A percentile compares a stretch with the other conserved stretches of the same genome.
phyloP scores from a whole-genome alignment of 768 basidiomycete species.

The Tulasnella sp. region DNA sequence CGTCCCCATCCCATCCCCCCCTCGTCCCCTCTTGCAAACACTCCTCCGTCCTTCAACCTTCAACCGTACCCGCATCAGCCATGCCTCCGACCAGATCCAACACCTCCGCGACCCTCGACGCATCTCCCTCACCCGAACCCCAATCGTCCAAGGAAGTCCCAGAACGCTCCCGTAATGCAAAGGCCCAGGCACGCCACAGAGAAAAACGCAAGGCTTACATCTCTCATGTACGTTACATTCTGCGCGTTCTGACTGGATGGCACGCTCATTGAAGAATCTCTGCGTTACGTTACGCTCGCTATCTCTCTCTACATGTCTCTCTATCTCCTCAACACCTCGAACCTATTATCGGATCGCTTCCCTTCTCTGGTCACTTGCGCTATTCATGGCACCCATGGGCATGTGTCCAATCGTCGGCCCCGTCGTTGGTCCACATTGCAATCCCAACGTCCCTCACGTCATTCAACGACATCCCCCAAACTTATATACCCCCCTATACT shows the following conservation, averaged over 20 bases:
- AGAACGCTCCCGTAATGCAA: slow-evolving; percentile 62
- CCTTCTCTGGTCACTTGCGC: background rate
- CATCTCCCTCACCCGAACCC: slow-evolving; percentile 19
- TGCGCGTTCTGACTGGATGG: background rate
- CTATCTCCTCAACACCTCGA: background rate
- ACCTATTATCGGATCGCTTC: background rate
- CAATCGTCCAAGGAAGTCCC: slow-evolving; percentile 1
- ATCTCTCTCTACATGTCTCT: background rate
- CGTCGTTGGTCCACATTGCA: slow-evolving; percentile 31
- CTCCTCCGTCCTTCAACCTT: background rate
- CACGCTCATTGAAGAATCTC: background rate
- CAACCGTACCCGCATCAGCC: background rate
- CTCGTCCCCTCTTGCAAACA: too few species aligned
- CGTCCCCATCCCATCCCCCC: too few species aligned
- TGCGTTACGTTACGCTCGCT: background rate
- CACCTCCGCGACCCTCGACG: background rate
- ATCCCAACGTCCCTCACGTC: slow-evolving; percentile 19
- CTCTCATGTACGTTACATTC: slow-evolving; percentile 63
- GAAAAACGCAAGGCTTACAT: slow-evolving; percentile 94
- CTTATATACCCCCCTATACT: slow-evolving; percentile 7
- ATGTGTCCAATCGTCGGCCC: background rate
- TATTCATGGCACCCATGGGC: background rate
- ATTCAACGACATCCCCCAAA: slow-evolving; percentile 31
- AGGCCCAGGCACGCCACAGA: slow-evolving; percentile 86
- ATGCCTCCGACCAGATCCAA: slow-evolving; percentile 15